phyloP scores from a whole-genome alignment of 495 filamentous ascomycete species.

The Echria macrotheca region DNA sequence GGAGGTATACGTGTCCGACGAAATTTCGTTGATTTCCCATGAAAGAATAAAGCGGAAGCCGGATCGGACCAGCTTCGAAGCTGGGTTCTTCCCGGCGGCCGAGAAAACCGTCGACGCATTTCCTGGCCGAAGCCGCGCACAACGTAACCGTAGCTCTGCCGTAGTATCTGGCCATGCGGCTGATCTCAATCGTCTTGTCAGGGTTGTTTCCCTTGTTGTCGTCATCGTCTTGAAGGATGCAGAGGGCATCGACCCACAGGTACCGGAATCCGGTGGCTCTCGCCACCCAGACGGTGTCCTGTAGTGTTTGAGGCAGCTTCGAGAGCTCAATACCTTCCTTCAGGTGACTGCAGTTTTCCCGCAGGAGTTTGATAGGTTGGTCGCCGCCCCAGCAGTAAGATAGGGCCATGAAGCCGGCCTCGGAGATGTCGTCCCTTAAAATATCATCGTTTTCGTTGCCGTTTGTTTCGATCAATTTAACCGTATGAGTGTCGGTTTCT shows the following conservation, averaged over 20 bases:
- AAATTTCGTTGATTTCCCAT: not conserved
- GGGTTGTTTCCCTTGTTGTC: slow-evolving; percentile 4
- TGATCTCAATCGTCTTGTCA: slow-evolving; percentile 6
- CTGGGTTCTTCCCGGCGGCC: not conserved
- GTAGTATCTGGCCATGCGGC: slow-evolving; percentile 12
- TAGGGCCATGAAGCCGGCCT: slow-evolving; percentile 10
- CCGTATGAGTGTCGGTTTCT: too few species aligned
- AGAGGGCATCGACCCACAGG: slow-evolving; percentile 25
- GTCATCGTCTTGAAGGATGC: slow-evolving; percentile 21
- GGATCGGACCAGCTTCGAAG: not conserved
- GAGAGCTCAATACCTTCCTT: not conserved
- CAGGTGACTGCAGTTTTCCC: not conserved
- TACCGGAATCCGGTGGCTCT: slow-evolving; percentile 17
- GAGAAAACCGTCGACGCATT: slow-evolving; percentile 1
- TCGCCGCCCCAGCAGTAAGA: slow-evolving; percentile 21
- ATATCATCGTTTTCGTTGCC: not conserved
- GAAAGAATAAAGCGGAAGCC: not conserved
- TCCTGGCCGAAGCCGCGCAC: slow-evolving; percentile 1
- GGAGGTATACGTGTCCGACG: not conserved
- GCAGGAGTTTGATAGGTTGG: slow-evolving; percentile 9
- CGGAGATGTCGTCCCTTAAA: not conserved
- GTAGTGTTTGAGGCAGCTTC: slow-evolving; percentile 6
- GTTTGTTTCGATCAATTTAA: not conserved
- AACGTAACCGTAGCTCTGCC: slow-evolving; percentile 7
- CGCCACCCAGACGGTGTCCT: slow-evolving; percentile 22